Evolutionary conservation across 495 filamentous ascomycete genomes (phyloP), one percentile per base, ranked within the genome.

Genomic region (Trichocladium antarcticum): DNA sequence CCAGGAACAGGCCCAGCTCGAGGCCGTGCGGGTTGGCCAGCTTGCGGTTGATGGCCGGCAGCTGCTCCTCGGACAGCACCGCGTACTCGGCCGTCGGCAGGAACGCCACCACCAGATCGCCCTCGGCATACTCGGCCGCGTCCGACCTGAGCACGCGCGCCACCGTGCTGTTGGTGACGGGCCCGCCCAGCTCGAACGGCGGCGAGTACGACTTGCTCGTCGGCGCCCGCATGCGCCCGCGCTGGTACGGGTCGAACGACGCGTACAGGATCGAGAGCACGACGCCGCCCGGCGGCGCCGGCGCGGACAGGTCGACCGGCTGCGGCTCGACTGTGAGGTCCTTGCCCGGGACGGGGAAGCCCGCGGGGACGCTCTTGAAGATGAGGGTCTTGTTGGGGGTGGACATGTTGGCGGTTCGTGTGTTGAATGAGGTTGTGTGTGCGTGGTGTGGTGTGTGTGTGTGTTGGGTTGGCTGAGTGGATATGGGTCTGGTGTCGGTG

Each of bases 161-260:
- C 32, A 92, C 68, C 15, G 64, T 65, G 43, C 55, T 48, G 63
- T 76, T 85, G 45, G 64, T 58, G 45, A 92, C 71, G 19, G 84
- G 76, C 42, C 74, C 57, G 47, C 71, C 66, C 22, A 87, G 63
- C 0, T 47, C 47, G 59, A 74, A 88, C 15, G 80, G 59, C 3
- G 80, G 69, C 10, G 68, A 51, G 68, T 88, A 89, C 3, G 82
- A 86, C 60, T 83, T 77, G 55, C 61, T 50, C 27, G 45, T 22
- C 14, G 70, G 35, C 11, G 62, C 53, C 8, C 73, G 68, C 76
- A 80, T 79, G 44, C 78, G 75, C 44, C 86, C 85, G 24, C 89
- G 83, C 68, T 84, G 80, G 73, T 95, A 95, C 7, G 89, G 89
- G 69, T 96, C 89, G 66, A 83, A 85, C 49, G 87, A 93, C 64